Evolutionary conservation across 495 filamentous ascomycete genomes (phyloP), one percentile per base, ranked within the genome.

Genomic region (Hypoxylon cercidicola): DNA sequence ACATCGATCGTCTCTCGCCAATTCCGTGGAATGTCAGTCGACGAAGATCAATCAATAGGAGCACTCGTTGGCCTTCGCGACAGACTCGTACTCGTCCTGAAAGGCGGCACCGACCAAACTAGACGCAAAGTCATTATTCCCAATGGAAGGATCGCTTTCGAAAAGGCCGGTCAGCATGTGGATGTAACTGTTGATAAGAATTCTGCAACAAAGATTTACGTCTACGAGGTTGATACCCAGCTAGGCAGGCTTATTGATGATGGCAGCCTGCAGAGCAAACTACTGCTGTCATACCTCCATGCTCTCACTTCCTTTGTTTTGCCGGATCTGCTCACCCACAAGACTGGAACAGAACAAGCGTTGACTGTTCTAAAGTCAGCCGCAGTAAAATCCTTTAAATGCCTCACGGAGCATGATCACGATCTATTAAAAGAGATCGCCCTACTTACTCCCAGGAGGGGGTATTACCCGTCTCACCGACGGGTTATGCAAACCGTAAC

Each of bases 291-390:
- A 35, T 85, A 85, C 51, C 75, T 90, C 1, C 87, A 91, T 62
- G 87, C 87, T 0, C n/a, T 87, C 0, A 91, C 88, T 0, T 84
- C 86, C 1, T 81, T 77, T 49, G 83, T 78, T 43, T 60, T 90
- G 0, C 80, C 84, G 0, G 89, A 92, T 62, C 75, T 78, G 0
- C 69, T 91, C 0, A 88, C 85, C 0, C 55, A 64, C 0, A 77
- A 73, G 21, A 90, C 86, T 2, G 89, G 89, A 0, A 90, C 86
- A 0, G 89, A 91, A 57, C 77, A 89, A 63, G 79, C 83, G 0
- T 66, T 91, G 1, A 55, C 62, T 0, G 80, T 84, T 19, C 75
- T 90, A 9, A 57, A 60, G 0, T 82, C 79, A 2, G 82, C 82
- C 21, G 73, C 83, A 1, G 62, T 84, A 0, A 64, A 77, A 45